Percentiles rank a stretch among this genome's conserved stretches.
Evolutionary conservation across 345 rosid species (phyloP).

Genomic region (Gossypium longicalyx): DNA sequence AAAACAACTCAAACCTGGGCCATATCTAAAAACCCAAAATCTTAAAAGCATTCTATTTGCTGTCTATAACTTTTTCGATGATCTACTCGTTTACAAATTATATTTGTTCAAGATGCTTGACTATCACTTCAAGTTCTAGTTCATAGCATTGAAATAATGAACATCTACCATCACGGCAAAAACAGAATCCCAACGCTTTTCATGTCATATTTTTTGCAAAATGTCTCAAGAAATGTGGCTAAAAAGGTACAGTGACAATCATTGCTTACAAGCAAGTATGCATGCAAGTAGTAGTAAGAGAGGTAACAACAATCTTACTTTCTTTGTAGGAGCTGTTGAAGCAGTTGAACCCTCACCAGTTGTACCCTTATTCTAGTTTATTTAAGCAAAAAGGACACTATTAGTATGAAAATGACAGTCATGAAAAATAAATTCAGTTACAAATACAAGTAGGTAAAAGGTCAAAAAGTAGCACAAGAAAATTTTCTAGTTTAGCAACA

Average conservation of each 20-base stretch:
- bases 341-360: slow-evolving; percentile 48
- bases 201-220: neutral
- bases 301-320: slow-evolving; percentile 26
- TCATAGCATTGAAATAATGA: neutral
- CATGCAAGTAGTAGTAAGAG: neutral
- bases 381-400: neutral
- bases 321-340: slow-evolving; percentile 39
- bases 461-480: neutral
- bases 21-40: neutral
- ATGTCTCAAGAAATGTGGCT: neutral
- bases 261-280: neutral
- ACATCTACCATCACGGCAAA: neutral
- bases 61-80: neutral
- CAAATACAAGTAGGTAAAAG: neutral
- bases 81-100: neutral
- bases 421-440: neutral
- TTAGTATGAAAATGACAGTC: neutral
- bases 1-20: neutral
- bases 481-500: neutral
- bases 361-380: slow-evolving; percentile 44
- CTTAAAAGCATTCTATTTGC: neutral
- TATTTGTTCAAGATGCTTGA: neutral
- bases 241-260: neutral
- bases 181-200: neutral
- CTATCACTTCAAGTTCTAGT: neutral